These are phyloP conservation scores for Cardiospermum halicacabum DNA, from an alignment of 345 rosid species.

Conservation along the genomic window DNA sequence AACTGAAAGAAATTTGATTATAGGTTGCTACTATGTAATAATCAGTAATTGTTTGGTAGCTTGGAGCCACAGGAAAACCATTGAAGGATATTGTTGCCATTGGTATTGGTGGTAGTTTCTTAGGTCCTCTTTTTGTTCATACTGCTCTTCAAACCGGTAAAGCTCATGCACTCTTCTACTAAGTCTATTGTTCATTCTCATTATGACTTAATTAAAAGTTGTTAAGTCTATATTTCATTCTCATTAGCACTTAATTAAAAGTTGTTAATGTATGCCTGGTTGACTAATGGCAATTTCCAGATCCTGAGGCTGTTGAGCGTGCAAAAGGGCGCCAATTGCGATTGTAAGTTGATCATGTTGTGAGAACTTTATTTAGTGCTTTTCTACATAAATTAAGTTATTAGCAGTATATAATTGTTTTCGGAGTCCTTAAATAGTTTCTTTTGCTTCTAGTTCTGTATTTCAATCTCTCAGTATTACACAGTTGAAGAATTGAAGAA, in stretches of 20 bases:
- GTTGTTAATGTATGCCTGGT: neutral
- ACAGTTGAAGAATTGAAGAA: too few species aligned
- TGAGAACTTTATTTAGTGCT: too few species aligned
- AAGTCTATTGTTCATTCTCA: slow-evolving; percentile 1
- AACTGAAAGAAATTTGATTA: slow-evolving; percentile 6
- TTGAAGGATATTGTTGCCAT: slow-evolving; percentile 80
- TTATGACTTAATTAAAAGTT: slow-evolving; percentile 5
- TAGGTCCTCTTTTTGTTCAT: slow-evolving; percentile 95
- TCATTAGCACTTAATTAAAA: slow-evolving; percentile 5
- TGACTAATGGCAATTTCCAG: slow-evolving; percentile 40
- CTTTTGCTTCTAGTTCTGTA: neutral
- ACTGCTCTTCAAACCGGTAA: slow-evolving; percentile 93
- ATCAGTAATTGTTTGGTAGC: slow-evolving; percentile 37
- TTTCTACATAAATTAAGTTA: slow-evolving; percentile 1
- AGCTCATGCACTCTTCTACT: slow-evolving; percentile 2
- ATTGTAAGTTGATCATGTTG: slow-evolving; percentile 51
- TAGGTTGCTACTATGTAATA: slow-evolving; percentile 17
- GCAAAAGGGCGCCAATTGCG: slow-evolving; percentile 83
- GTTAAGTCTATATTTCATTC: neutral
- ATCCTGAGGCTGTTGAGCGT: slow-evolving; percentile 65
- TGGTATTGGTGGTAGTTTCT: slow-evolving; percentile 97
- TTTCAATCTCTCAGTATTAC: neutral
- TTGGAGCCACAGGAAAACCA: slow-evolving; percentile 90
- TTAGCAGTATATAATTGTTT: neutral
- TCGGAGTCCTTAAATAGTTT: neutral